phyloP scores from a whole-genome alignment of 108 stramenopile genomes.

The Pseudonitzschia delicatissima region DNA sequence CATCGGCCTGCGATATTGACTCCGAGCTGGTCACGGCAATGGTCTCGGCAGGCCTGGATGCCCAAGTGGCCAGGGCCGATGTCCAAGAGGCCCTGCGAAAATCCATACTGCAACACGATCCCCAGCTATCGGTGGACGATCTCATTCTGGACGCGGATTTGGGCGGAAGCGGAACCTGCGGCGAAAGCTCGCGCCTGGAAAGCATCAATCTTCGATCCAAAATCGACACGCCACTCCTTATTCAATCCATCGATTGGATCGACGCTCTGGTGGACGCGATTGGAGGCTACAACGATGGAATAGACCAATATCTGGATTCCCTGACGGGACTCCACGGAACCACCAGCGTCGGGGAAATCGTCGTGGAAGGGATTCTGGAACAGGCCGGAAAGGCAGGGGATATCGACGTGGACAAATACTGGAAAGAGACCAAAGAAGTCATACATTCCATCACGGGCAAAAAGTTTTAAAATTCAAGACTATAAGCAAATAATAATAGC shows the following conservation, averaged over 20 bases:
- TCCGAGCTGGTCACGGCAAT: slow-evolving; percentile 13
- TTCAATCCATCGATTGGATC: slow-evolving; percentile 22
- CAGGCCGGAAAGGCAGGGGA: slow-evolving; percentile 17
- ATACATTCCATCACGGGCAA: no score
- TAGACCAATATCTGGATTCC: slow-evolving; percentile 39
- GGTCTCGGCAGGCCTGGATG: slow-evolving; percentile 17
- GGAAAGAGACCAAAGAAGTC: no score
- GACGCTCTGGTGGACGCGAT: slow-evolving; percentile 29
- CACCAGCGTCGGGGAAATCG: slow-evolving; percentile 26
- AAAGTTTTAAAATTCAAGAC: no score
- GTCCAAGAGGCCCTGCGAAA: slow-evolving; percentile 25
- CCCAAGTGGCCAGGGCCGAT: slow-evolving; percentile 6
- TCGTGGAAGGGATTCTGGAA: slow-evolving; percentile 15
- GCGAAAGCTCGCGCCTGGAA: neutral
- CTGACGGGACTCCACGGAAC: slow-evolving; percentile 1
- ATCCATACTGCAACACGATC: slow-evolving; percentile 12
- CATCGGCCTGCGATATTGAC: slow-evolving; percentile 2
- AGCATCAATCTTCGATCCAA: slow-evolving; percentile 19
- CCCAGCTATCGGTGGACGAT: neutral
- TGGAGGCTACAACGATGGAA: slow-evolving; percentile 37
- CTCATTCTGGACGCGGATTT: slow-evolving; percentile 41
- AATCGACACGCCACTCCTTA: slow-evolving; percentile 23
- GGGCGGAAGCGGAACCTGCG: neutral
- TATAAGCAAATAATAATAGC: neutral
- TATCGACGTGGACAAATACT: neutral